Evolutionary conservation across 202 grass and related monocot species (phyloP).

Genomic region (Alloteropsis angusta): DNA sequence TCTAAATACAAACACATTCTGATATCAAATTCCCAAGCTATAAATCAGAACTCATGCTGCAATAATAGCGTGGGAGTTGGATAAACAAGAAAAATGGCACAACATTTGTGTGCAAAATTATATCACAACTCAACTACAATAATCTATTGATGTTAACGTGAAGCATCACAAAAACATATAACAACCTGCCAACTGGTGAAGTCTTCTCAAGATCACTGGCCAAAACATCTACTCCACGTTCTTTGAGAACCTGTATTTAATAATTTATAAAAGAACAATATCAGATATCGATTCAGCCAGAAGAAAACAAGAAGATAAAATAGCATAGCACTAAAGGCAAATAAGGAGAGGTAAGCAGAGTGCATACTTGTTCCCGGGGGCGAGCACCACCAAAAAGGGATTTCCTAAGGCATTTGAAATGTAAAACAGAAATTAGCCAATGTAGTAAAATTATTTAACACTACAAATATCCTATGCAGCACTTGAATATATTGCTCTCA

Average conservation of each 20-base stretch:
- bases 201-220: slow-evolving; percentile 56
- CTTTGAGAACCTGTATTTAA: slow-evolving; percentile 98
- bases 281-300: neutral
- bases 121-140: neutral
- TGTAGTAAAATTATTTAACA: neutral
- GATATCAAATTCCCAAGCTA: neutral
- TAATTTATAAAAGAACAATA: slow-evolving; percentile 17
- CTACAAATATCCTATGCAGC: neutral
- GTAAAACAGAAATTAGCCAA: neutral
- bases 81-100: neutral
- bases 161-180: neutral
- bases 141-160: neutral
- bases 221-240: slow-evolving; percentile 67
- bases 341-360: neutral
- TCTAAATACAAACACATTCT: neutral
- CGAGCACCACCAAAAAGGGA: slow-evolving; percentile 86
- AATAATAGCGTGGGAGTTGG: neutral
- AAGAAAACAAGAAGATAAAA: neutral
- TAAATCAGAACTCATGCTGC: neutral
- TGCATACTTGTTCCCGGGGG: slow-evolving; percentile 74
- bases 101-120: neutral
- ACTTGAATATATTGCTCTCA: neutral
- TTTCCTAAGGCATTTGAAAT: slow-evolving; percentile 47
- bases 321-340: neutral
- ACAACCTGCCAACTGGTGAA: slow-evolving; percentile 57